Conservation (phyloP, 139 green algal species). For the Pleodorina starrii region DNA sequence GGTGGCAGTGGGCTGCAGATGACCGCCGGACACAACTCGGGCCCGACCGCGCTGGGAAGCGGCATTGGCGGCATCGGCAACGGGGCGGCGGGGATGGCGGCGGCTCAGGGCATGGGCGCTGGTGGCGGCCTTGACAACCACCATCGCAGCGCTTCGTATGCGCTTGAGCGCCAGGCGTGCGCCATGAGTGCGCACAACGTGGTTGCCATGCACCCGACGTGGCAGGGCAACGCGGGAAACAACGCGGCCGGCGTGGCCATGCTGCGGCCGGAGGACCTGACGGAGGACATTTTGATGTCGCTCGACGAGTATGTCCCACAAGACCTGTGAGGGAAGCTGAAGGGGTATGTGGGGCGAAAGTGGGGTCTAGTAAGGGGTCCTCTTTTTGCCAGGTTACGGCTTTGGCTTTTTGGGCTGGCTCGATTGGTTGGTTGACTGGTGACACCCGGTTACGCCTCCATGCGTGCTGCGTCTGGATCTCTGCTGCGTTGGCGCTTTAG, state of each 20-base stretch:
- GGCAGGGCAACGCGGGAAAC: background rate
- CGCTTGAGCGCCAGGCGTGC: background rate
- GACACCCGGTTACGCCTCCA: too few species aligned
- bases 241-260: background rate
- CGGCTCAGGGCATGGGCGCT: background rate
- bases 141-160: background rate
- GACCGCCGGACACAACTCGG: background rate
- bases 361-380: background rate
- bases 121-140: background rate
- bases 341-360: background rate
- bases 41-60: background rate
- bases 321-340: background rate
- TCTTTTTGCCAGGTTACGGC: too few species aligned
- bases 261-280: background rate
- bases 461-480: too few species aligned
- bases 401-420: too few species aligned
- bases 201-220: background rate
- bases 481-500: too few species aligned
- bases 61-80: background rate
- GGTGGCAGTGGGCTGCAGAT: background rate
- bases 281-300: constrained; percentile 26
- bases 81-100: background rate
- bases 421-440: too few species aligned
- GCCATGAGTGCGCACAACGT: background rate
- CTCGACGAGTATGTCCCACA: constrained; percentile 37